Evolutionary conservation across 208 protist species (phyloP), one percentile per base, ranked within the genome.

Genomic region (Leishmania tarentolae): DNA sequence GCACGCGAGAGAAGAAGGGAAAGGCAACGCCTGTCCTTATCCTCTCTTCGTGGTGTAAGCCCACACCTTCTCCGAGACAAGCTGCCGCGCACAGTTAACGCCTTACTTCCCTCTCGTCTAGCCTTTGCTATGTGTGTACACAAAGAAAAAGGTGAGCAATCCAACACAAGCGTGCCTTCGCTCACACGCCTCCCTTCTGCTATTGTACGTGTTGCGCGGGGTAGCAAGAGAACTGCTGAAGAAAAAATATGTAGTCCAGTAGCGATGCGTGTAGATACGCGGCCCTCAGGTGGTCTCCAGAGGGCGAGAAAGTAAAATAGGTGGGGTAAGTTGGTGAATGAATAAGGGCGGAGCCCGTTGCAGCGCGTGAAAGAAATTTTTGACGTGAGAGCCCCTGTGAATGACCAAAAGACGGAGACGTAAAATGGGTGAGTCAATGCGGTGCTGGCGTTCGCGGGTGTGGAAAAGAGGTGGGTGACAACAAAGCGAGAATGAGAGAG

Each of bases 281-380:
- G 50, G n/a, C 19, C 19, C n/a, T 66, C 59, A 40, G n/a, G 59
- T 66, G n/a, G 59, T 66, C 59, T 66, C 59, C n/a, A 66, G 59
- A 66, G n/a, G n/a, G n/a, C 59, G 31, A 37, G 4, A 3, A 3
- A 9, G 0, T 0, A 66, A 37, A 31, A 8, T 11, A 37, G 21
- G 37, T 13, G n/a, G 15, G 21, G 3, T 2, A 5, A 3, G 59
- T 24, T 37, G n/a, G 37, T 19, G n/a, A 37, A 19, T 24, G 13
- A 37, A n/a, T 66, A 31, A 5, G 17, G 56, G 56, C 24, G 8
- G 56, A 2, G 13, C 28, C 56, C 24, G 56, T 61, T 17, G 50
- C 50, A 53, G 50, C 50, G 21, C 15, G 50, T 53, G 15, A 17
- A 17, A 53, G 56, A 61, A 9, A 24, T 61, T 61, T 8, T 19